Evolutionary conservation across 116 monocot genomes (phyloP).

Genomic region (Cymodocea nodosa): DNA sequence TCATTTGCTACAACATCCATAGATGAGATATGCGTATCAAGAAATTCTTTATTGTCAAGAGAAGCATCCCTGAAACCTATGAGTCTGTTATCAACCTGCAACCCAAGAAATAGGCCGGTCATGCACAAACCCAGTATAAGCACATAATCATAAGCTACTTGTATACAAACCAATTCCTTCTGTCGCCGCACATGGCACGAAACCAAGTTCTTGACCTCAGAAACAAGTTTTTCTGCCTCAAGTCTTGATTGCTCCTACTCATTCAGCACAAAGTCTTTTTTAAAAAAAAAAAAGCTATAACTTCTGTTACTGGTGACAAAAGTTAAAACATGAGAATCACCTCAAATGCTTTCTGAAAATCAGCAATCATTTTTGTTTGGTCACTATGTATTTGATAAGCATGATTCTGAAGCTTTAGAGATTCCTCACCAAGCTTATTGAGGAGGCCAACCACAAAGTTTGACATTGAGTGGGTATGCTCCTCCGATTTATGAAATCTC

Average conservation of each 20-base stretch:
- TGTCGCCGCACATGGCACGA: slow-evolving; percentile 53
- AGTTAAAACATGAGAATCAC: slow-evolving; percentile 16
- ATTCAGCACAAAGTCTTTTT: no score
- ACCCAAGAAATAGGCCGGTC: neutral
- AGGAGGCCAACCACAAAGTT: no score
- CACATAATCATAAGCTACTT: neutral
- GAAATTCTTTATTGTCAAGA: slow-evolving; percentile 32
- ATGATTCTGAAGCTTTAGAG: no score
- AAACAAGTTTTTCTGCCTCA: slow-evolving; percentile 63
- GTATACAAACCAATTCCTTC: slow-evolving; percentile 51
- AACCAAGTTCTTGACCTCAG: slow-evolving; percentile 40
- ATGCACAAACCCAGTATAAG: neutral
- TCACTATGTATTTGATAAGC: no score
- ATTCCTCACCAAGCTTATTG: no score
- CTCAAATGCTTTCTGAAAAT: slow-evolving; percentile 71
- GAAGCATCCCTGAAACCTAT: slow-evolving; percentile 28
- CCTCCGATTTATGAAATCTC: no score
- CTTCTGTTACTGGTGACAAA: neutral
- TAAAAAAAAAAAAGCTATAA: neutral
- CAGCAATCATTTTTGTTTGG: slow-evolving; percentile 22
- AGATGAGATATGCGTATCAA: slow-evolving; percentile 33
- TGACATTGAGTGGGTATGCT: no score
- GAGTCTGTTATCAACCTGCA: slow-evolving; percentile 53
- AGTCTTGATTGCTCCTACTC: slow-evolving; percentile 63
- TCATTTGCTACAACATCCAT: slow-evolving; percentile 27